Base-by-base conservation (phyloP, 2,329 filamentous ascomycete species). In the Tolypocladium ophioglossoides region DNA sequence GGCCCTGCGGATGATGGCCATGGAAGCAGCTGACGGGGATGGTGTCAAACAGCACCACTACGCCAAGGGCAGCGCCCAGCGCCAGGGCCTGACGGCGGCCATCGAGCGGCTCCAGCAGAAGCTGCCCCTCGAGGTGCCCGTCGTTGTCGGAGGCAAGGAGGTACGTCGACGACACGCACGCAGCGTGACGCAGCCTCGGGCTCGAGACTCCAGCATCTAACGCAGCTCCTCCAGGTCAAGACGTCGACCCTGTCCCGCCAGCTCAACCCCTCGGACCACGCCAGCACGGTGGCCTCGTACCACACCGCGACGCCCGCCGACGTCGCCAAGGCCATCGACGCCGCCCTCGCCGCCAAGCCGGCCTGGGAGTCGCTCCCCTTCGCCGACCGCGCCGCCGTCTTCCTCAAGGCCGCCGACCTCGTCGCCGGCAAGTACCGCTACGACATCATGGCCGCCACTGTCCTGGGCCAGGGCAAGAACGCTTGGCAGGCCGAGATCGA, bases 401-500 rank as follows among this genome's bases (percentile, higher is more conserved):
- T 97, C 76, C 82, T 97, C 66, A 96, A 96, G 79, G 92, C 94
- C 3, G 92, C 92, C 37, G 91, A 97, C 68, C 78, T 99, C 58
- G 83, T 99, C 62, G 78, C 87, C 53, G 87, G 82, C 59, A 97
- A 97, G 75, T 97, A 99, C 74, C 83, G 94, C 67, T 96, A 96
- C 73, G 90, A 96, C 54, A 83, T 99, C 63, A 95, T 97, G 88
- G 92, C 94, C 9, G 84, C 90, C 47, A 96, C 94, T 16, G 96
- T 97, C 83, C 78, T 96, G 35, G 94, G 92, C 57, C 92, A 99
- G 74, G 92, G 94, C 65, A 97, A 97, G 82, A 97, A 96, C 70
- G 90, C 89, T 50, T 97, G 91, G 91, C 92, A 99, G 73, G 92
- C 94, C n/a, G 92, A 99, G 78, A 97, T 97, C 59, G 92, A 97